Conservation (phyloP, 495 filamentous ascomycete genomes). For the Aspergillus steynii region DNA sequence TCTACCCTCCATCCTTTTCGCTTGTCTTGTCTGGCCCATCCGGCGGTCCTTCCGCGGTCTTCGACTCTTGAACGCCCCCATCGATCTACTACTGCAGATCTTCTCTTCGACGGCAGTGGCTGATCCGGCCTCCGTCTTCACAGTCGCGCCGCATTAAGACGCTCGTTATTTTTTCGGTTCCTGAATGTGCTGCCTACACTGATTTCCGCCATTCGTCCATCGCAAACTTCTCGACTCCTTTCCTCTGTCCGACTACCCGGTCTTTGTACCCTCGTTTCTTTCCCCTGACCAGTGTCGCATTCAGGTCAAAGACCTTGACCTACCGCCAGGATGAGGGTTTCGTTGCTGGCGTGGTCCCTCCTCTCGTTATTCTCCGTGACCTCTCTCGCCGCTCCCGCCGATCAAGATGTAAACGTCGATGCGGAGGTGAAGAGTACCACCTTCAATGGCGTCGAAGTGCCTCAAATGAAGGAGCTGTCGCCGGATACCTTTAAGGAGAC, state of each 20-base stretch:
- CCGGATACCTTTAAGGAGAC: conserved; percentile 55
- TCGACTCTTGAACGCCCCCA: background rate
- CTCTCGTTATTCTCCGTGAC: conserved; percentile 43
- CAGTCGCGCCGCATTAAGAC: conserved; percentile 11
- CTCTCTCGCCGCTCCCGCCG: conserved; percentile 35
- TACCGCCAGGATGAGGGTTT: conserved; percentile 39
- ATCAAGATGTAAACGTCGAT: conserved; percentile 19
- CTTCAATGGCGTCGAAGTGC: conserved; percentile 81
- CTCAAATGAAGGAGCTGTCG: conserved; percentile 66
- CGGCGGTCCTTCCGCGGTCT: conserved; percentile 12
- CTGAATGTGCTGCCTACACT: conserved; percentile 40
- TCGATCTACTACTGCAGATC: background rate
- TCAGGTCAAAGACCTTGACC: conserved; percentile 18
- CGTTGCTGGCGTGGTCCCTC: conserved; percentile 43
- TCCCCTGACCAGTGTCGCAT: conserved; percentile 11
- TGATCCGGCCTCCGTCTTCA: conserved; percentile 4
- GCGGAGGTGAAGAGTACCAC: conserved; percentile 44
- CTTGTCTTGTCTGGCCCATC: conserved; percentile 10
- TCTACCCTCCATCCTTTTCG: background rate
- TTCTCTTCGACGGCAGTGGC: background rate
- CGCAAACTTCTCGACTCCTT: conserved; percentile 4
- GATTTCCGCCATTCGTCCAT: conserved; percentile 18
- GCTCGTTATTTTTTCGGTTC: conserved; percentile 11
- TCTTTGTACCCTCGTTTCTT: conserved; percentile 18
- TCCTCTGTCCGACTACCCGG: conserved; percentile 23